A percentile compares a stretch with the other conserved stretches of the same genome.
Evolutionary conservation across 805 yeast genomes (phyloP).

Genomic region (Candida saitoana): DNA sequence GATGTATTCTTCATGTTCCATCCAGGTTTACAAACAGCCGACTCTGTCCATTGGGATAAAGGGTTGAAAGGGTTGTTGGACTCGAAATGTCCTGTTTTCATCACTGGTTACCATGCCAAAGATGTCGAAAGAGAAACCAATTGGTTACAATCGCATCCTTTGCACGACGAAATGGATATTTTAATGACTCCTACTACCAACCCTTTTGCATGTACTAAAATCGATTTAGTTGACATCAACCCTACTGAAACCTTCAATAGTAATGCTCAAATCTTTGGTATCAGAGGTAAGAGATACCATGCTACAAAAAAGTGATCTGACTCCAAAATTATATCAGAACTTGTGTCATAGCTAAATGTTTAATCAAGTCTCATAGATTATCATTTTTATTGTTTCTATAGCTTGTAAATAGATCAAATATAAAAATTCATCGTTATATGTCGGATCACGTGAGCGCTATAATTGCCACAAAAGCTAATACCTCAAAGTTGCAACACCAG

Average conservation of each 20-base stretch:
- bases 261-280: conserved; percentile 84
- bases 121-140: conserved; percentile 68
- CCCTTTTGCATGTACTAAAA: conserved; percentile 78
- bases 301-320: conserved; percentile 46
- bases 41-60: conserved; percentile 77
- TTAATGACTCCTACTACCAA: conserved; percentile 72
- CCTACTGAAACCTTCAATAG: conserved; percentile 93
- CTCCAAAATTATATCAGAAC: neutral
- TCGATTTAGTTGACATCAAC: conserved; percentile 88
- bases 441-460: neutral
- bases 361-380: neutral
- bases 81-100: conserved; percentile 86
- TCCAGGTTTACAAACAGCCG: conserved; percentile 88
- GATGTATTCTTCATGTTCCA: conserved; percentile 93
- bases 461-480: neutral
- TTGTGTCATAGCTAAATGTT: conserved; percentile 6
- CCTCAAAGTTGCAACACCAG: conserved; percentile 1
- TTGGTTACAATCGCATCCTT: conserved; percentile 63
- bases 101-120: conserved; percentile 81
- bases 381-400: neutral
- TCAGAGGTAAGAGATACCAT: conserved; percentile 96
- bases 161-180: conserved; percentile 68
- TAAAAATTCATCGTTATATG: neutral
- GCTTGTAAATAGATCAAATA: neutral
- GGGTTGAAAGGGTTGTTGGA: conserved; percentile 84